Conservation (phyloP, 2,329 filamentous ascomycete genomes). For the Pestalotiopsis sp. region DNA sequence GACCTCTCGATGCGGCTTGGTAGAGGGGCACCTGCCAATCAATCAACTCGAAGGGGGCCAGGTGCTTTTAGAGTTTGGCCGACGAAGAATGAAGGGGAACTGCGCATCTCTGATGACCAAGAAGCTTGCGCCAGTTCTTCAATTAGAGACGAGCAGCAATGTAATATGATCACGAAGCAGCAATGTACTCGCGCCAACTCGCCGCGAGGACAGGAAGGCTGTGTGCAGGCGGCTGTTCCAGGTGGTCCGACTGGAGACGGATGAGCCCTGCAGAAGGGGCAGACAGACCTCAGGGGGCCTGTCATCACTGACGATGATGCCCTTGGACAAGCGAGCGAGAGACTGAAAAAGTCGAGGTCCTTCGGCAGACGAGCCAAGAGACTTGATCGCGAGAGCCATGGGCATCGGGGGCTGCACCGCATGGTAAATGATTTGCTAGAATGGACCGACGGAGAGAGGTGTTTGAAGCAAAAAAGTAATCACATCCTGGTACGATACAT, state of each 20-base stretch:
- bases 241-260: conserved; percentile 5
- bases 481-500: not conserved
- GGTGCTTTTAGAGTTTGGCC: conserved; percentile 19
- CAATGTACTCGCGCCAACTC: conserved; percentile 15
- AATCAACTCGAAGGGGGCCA: conserved; percentile 19
- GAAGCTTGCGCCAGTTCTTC: conserved; percentile 14
- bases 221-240: conserved; percentile 8
- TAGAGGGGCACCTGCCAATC: conserved; percentile 13
- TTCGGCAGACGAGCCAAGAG: not conserved
- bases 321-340: not conserved
- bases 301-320: not conserved
- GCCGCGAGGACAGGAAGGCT: conserved; percentile 15
- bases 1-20: not conserved
- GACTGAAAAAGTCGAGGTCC: not conserved
- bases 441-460: not conserved
- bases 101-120: conserved; percentile 25
- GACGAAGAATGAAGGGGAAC: conserved; percentile 22
- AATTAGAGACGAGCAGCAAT: conserved; percentile 17
- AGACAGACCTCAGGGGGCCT: not conserved
- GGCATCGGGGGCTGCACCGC: not conserved
- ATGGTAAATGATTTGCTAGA: not conserved
- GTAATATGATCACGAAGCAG: not conserved
- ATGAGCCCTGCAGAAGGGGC: not conserved
- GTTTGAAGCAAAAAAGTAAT: not conserved
- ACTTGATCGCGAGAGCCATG: not conserved